Base-by-base conservation (phyloP, 768 basidiomycete genomes). In the Lactarius pseudohatsudake region DNA sequence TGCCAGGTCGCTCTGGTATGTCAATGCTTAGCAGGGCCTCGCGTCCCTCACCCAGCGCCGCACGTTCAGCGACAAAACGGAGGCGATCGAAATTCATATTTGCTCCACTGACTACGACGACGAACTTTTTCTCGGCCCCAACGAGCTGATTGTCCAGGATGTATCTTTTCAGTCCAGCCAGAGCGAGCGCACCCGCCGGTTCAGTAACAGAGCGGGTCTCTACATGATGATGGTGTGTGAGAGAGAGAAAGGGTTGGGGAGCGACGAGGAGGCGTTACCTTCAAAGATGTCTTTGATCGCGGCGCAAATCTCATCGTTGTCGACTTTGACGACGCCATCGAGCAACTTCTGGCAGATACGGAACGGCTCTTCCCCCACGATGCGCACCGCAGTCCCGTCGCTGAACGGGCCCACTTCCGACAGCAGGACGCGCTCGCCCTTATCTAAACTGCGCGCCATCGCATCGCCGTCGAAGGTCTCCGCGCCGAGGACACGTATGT, bases 241-340 rank as follows among this genome's bases (percentile, higher is more conserved):
- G 36, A 11, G 36, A 38, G 36, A 38, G 1, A 13, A 38, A 4
- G 36, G 11, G 36, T 13, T 11, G 36, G 36, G 3, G 11, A 64
- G 34, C 56, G 22, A 9, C 28, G 64, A 26, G 8, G 41, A 58
- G 8, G 68, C 80, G 65, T 32, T 68, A 93, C 96, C 96, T 80
- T 98, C 95, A 73, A 98, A 99, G 36, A 98, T 90, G 73, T 99
- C 97, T 78, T 98, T 98, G 79, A 98, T 98, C 6, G 95, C 95
- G 8, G 97, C 97, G 74, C 97, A 99, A 55, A 99, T 87, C 76
- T 96, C 96, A 74, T 99, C 97, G 69, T 97, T 98, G 74, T 92
- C 86, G 36, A 90, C 92, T 73, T 89, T 85, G 59, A 95, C 86
- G 40, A 98, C 78, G 2, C 85, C 87, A 71, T 98, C 94, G 22